These are phyloP conservation scores for Eucommia ulmoides DNA, from an alignment of 257 asterid genomes.

Conservation along the genomic window DNA sequence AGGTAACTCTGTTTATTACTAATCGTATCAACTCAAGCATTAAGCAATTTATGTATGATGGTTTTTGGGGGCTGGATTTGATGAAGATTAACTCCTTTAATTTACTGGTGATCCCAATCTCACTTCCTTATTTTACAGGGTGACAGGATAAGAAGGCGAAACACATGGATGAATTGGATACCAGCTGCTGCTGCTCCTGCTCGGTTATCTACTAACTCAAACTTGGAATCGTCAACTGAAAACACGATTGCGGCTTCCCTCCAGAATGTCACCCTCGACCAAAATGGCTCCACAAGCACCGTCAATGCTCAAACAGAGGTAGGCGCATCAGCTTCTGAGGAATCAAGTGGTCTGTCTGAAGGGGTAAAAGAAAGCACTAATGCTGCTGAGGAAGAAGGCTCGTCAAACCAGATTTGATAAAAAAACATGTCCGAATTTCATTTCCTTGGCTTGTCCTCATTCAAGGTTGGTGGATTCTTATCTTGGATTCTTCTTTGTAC, in stretches of 20 bases:
- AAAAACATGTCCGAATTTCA: too few species aligned
- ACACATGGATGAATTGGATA: slow-evolving; percentile 1
- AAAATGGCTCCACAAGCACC: neutral
- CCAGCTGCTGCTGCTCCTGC: neutral
- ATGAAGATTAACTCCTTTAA: too few species aligned
- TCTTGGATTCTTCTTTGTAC: too few species aligned
- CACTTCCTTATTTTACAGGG: neutral
- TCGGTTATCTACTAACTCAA: neutral
- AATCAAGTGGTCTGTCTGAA: neutral
- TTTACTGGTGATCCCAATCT: too few species aligned
- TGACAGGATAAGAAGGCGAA: neutral
- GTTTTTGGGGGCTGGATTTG: too few species aligned
- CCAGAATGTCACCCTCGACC: neutral
- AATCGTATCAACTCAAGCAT: too few species aligned
- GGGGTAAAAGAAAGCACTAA: neutral
- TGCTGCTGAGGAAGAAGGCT: neutral
- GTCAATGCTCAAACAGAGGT: neutral
- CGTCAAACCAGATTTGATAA: neutral
- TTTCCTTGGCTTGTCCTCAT: too few species aligned
- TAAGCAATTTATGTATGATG: too few species aligned
- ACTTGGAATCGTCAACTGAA: neutral
- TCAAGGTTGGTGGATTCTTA: too few species aligned
- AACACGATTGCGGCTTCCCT: neutral
- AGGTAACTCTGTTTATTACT: too few species aligned
- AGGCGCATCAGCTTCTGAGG: neutral